Conservation (phyloP, 1,284 basidiomycete genomes). For the Ceratorhiza oryzae-sativae region DNA sequence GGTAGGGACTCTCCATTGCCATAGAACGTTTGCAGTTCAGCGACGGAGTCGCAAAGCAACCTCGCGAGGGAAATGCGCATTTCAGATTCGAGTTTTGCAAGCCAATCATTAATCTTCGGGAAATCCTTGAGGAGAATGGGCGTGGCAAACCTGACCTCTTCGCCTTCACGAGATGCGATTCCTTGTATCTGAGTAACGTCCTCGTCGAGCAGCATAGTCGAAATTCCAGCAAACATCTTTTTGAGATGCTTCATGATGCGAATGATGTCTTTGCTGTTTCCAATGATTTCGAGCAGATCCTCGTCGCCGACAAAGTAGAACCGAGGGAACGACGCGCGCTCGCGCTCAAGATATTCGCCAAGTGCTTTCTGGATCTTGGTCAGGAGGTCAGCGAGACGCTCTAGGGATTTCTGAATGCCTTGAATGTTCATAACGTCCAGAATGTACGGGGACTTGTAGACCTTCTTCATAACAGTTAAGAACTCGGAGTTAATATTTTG, state of each 20-base stretch:
- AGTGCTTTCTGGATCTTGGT: conserved; percentile 99
- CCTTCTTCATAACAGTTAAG: conserved; percentile 98
- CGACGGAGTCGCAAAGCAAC: conserved; percentile 79
- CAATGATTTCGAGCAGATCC: conserved; percentile 97
- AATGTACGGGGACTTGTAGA: conserved; percentile 98
- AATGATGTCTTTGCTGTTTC: conserved; percentile 98
- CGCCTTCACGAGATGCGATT: conserved; percentile 94
- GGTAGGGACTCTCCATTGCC: conserved; percentile 62
- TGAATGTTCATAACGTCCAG: conserved; percentile 97
- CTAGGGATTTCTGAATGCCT: conserved; percentile 95
- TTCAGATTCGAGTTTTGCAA: conserved; percentile 89
- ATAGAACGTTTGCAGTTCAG: conserved; percentile 83
- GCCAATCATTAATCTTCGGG: conserved; percentile 99
- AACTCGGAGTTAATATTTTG: conserved; percentile 99
- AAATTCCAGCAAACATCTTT: conserved; percentile 99
- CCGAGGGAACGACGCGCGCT: conserved; percentile 96
- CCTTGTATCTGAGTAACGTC: conserved; percentile 86
- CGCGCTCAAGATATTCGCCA: conserved; percentile 98
- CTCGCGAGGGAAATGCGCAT: conserved; percentile 93
- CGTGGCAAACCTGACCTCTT: conserved; percentile 84
- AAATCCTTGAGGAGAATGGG: conserved; percentile 90
- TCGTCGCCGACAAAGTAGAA: conserved; percentile 99
- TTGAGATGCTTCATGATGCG: conserved; percentile 99
- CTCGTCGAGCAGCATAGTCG: conserved; percentile 88
- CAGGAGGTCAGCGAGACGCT: conserved; percentile 93